These are phyloP conservation scores for Pseudogymnoascus sp. DNA, from an alignment of 2,329 filamentous ascomycete species.

Conservation along the genomic window DNA sequence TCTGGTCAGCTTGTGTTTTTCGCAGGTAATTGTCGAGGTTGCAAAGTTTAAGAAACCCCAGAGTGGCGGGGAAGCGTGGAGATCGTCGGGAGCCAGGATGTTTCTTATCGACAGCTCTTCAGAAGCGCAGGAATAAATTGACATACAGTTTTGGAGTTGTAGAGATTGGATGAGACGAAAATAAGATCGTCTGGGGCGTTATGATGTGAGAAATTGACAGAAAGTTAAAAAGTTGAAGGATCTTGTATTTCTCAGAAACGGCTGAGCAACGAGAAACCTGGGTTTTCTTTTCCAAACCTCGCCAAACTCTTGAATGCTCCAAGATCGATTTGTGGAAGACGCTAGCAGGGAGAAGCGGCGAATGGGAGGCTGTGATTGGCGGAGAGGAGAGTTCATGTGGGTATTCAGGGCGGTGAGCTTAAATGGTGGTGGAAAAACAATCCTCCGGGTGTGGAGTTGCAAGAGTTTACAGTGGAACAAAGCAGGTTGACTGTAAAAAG, in stretches of 20 bases:
- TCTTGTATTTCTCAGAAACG: slow-evolving; percentile 6
- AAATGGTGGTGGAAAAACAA: not conserved
- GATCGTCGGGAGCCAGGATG: not conserved
- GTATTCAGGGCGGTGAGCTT: slow-evolving; percentile 8
- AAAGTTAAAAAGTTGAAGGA: slow-evolving; percentile 2
- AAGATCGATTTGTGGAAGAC: slow-evolving; percentile 5
- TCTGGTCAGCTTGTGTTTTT: not conserved
- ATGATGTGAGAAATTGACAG: not conserved
- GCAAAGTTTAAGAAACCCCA: not conserved
- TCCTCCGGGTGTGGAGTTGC: not conserved
- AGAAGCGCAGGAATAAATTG: not conserved
- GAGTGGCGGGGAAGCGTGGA: slow-evolving; percentile 5
- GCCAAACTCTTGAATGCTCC: slow-evolving; percentile 10
- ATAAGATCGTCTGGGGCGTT: slow-evolving; percentile 1
- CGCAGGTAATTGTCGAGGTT: not conserved
- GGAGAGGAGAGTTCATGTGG: not conserved
- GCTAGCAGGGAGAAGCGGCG: slow-evolving; percentile 6
- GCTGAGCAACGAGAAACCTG: slow-evolving; percentile 5
- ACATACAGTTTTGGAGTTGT: not conserved
- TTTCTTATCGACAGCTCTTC: not conserved
- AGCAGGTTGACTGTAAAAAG: not conserved
- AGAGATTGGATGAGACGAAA: not conserved
- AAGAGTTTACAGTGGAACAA: not conserved
- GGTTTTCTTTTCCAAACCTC: slow-evolving; percentile 9
- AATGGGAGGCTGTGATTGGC: not conserved